Conservation (phyloP, 257 asterid genomes). For the Orobanche coerulescens region DNA sequence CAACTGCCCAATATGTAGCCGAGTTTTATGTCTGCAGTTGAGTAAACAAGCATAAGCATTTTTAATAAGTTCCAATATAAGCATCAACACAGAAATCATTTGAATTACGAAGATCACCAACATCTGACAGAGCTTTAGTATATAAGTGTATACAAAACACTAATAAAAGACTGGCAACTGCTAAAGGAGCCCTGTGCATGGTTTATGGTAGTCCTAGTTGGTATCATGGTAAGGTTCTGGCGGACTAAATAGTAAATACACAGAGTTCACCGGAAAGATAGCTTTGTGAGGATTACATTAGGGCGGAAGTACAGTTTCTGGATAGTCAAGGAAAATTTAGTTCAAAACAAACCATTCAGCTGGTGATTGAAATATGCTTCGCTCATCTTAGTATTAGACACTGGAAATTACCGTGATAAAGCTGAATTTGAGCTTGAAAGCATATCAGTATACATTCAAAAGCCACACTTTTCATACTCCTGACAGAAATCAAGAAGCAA, state of each 20-base stretch:
- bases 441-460: neutral
- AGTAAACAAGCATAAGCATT: slow-evolving; percentile 17
- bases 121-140: neutral
- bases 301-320: neutral
- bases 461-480: too few species aligned
- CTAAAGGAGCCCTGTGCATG: neutral
- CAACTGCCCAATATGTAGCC: slow-evolving; percentile 76
- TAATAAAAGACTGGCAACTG: neutral
- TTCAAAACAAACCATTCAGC: neutral
- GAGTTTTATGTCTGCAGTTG: slow-evolving; percentile 67
- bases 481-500: too few species aligned
- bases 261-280: neutral
- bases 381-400: neutral
- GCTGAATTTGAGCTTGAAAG: neutral
- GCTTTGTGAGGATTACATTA: neutral
- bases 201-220: neutral
- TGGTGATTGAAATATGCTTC: neutral
- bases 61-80: neutral
- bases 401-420: neutral
- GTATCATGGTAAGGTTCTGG: neutral
- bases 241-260: neutral
- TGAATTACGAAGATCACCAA: neutral
- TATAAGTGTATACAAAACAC: neutral
- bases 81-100: neutral
- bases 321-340: neutral